These are phyloP conservation scores for Solanum pimpinellifolium DNA, from an alignment of 257 asterid genomes.

Conservation along the genomic window DNA sequence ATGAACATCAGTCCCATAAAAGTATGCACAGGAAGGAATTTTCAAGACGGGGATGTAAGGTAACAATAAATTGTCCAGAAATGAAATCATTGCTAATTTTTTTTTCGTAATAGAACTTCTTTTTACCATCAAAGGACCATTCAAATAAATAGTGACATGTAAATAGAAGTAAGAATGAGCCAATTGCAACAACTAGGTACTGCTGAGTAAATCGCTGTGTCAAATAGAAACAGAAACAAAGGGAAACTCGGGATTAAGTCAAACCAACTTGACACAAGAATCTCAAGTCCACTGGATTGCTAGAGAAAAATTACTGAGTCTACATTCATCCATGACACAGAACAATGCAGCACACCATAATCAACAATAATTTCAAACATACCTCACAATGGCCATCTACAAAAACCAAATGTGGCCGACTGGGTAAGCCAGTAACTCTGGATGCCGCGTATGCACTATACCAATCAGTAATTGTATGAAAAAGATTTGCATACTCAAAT, in stretches of 20 bases:
- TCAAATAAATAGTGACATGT: neutral
- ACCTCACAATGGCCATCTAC: slow-evolving; percentile 98
- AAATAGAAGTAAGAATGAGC: neutral
- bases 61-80: neutral
- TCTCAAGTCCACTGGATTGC: neutral
- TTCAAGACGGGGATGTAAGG: neutral
- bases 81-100: neutral
- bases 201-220: neutral
- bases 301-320: neutral
- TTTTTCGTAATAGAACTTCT: neutral
- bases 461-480: slow-evolving; percentile 97
- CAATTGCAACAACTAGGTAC: neutral
- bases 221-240: neutral
- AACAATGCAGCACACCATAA: neutral
- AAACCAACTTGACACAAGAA: neutral
- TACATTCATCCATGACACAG: neutral
- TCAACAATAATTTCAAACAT: neutral
- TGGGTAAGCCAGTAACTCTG: slow-evolving; percentile 82
- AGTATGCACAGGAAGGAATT: neutral
- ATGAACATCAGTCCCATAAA: neutral
- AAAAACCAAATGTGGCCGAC: slow-evolving; percentile 82
- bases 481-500: slow-evolving; percentile 87
- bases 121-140: neutral
- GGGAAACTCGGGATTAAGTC: neutral
- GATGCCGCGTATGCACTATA: slow-evolving; percentile 90